Evolutionary conservation across 2,329 filamentous ascomycete species (phyloP).

Genomic region (Cladophialophora bantiana): DNA sequence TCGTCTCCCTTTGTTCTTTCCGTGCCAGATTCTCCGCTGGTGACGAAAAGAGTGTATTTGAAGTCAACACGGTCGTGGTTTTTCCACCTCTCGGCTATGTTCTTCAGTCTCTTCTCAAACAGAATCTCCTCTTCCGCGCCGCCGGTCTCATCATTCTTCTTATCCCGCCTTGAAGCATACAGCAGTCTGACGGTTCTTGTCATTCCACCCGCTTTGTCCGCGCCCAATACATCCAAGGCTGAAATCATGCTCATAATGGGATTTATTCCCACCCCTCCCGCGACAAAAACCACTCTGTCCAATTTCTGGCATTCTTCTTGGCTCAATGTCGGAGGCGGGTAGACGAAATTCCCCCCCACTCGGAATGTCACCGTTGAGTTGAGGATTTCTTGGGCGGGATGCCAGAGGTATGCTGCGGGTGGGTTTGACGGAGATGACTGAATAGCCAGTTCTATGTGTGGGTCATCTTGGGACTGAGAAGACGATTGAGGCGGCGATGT

Average conservation of each 20-base stretch:
- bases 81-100: conserved; percentile 49
- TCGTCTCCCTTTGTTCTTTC: conserved; percentile 1
- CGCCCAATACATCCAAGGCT: conserved; percentile 35
- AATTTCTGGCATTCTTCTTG: conserved; percentile 51
- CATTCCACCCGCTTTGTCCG: conserved; percentile 30
- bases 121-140: conserved; percentile 51
- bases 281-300: conserved; percentile 73
- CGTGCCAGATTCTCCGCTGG: conserved; percentile 39
- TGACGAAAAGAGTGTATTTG: conserved; percentile 58
- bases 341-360: conserved; percentile 82
- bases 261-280: conserved; percentile 84
- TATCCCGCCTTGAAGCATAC: conserved; percentile 36
- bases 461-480: conserved; percentile 41
- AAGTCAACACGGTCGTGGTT: conserved; percentile 49
- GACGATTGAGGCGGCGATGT: conserved; percentile 70
- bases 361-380: conserved; percentile 67
- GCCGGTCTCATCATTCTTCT: conserved; percentile 25
- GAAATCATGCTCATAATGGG: conserved; percentile 43
- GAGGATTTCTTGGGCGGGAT: conserved; percentile 61
- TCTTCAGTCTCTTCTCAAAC: conserved; percentile 59
- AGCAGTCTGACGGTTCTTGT: conserved; percentile 32
- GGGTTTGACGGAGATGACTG: conserved; percentile 75
- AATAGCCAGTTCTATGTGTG: conserved; percentile 78
- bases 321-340: conserved; percentile 66
- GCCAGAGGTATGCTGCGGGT: conserved; percentile 79